Percentiles rank a stretch among this genome's conserved stretches.
phyloP scores from a whole-genome alignment of 257 asterid genomes.

The Solanum clarkiae region DNA sequence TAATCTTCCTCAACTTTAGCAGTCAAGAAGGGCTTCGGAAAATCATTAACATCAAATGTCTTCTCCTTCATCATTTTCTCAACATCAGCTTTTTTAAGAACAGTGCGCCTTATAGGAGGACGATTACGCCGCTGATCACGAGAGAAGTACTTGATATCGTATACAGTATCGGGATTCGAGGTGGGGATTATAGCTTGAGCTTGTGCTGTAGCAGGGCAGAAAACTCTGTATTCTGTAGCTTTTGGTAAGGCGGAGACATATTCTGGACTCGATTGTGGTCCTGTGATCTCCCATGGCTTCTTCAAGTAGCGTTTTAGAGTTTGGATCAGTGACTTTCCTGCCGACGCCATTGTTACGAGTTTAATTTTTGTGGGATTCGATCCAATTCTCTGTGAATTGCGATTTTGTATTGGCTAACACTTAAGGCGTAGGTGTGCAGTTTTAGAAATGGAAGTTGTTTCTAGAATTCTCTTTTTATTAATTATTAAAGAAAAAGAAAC shows the following conservation, averaged over 20 bases:
- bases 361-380: neutral
- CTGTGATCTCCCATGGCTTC: constrained; percentile 82
- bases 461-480: neutral
- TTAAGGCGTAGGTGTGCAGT: neutral
- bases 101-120: constrained; percentile 61
- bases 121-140: constrained; percentile 93
- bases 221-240: constrained; percentile 77
- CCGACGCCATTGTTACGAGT: constrained; percentile 30
- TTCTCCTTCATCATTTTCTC: constrained; percentile 68
- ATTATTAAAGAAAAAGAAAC: neutral
- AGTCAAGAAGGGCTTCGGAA: constrained; percentile 64
- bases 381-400: neutral
- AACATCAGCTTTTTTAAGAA: constrained; percentile 63
- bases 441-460: neutral
- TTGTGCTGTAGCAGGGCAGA: constrained; percentile 62
- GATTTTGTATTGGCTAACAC: neutral
- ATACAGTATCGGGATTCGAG: constrained; percentile 74
- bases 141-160: constrained; percentile 79
- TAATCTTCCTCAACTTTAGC: constrained; percentile 46
- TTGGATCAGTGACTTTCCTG: constrained; percentile 49
- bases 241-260: constrained; percentile 39
- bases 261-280: constrained; percentile 62
- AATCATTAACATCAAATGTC: constrained; percentile 42
- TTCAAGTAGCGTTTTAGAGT: constrained; percentile 62
- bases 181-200: constrained; percentile 58